Base-by-base conservation (phyloP, 805 yeast genomes). In the Komagataella kurtzmanii region DNA sequence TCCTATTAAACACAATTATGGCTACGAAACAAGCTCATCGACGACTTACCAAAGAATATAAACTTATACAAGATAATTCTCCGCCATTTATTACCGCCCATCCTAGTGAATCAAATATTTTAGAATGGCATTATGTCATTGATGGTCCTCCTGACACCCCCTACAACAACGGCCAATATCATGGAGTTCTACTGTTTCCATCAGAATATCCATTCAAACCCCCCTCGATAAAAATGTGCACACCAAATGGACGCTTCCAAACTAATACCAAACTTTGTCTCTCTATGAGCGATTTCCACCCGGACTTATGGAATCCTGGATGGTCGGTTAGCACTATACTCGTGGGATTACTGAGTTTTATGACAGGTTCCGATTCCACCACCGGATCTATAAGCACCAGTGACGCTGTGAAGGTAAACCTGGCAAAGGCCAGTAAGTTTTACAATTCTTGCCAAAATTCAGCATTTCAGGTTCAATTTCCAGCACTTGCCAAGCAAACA, bases 261-360 rank as follows among this genome's bases (percentile, higher is more conserved):
- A 77, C 88, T 52, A 87, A 87, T 63, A 81, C 88, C 3, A 71
- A 96, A 49, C 73, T 90, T 24, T 90, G 98, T 67, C 71, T 90
- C 49, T 81, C 90, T n/a, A 89, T 90, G 84, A 83, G 95, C 60
- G 97, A 90, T 67, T 90, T 80, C 65, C 98, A 90, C 59, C 97
- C 96, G 3, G 93, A 89, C 64, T 71, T 85, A 1, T 90, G 98
- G 98, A 89, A 90, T 65, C 97, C 98, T 1, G 88, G 95, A 6
- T 90, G 97, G 97, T 81, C 89, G 47, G 97, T 90, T 23, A 73
- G 88, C 40, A 89, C 97, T 0, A 90, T 90, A 18, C 72, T 90
- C 58, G 86, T 82, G 8, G 98, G 97, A 0, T 70, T 90, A 44
- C 70, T 90, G 57, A 87, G 96, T 63, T 90, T 90, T 61, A 90